A percentile compares a stretch with the other conserved stretches of the same genome.
Conservation (phyloP, 306 rosid species). For the Oxytropis ochrocephala region DNA sequence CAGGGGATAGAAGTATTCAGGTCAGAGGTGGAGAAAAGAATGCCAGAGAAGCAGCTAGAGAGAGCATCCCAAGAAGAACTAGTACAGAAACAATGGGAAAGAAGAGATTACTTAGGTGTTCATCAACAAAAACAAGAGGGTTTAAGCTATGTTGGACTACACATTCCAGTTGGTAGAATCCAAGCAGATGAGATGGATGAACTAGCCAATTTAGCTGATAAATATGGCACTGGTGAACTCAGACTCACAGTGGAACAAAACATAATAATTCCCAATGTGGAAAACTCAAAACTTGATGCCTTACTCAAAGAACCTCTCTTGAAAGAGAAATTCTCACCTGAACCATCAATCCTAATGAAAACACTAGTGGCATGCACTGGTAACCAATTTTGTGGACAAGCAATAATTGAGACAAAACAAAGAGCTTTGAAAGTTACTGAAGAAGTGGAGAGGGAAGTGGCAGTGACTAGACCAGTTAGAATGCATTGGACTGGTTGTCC, state of each 20-base stretch:
- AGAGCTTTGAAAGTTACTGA: slow-evolving; percentile 84
- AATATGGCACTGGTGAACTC: slow-evolving; percentile 80
- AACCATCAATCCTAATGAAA: slow-evolving; percentile 72
- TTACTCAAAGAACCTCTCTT: slow-evolving; percentile 62
- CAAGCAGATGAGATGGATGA: slow-evolving; percentile 91
- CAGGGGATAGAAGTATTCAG: slow-evolving; percentile 94
- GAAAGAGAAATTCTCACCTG: slow-evolving; percentile 51
- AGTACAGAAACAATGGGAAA: slow-evolving; percentile 67
- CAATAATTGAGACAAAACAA: slow-evolving; percentile 86
- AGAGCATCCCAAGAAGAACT: slow-evolving; percentile 71
- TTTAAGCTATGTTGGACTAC: slow-evolving; percentile 68
- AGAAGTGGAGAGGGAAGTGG: slow-evolving; percentile 69
- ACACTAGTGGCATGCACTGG: slow-evolving; percentile 95
- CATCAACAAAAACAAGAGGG: slow-evolving; percentile 88
- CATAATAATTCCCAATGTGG: slow-evolving; percentile 72
- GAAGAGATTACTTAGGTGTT: slow-evolving; percentile 79
- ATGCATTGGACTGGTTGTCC: slow-evolving; percentile 99
- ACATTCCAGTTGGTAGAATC: slow-evolving; percentile 86
- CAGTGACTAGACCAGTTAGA: slow-evolving; percentile 61
- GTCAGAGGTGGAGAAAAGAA: slow-evolving; percentile 81
- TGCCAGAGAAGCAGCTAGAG: slow-evolving; percentile 52
- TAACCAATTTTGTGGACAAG: slow-evolving; percentile 90
- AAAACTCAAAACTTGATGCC: slow-evolving; percentile 51
- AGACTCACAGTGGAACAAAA: slow-evolving; percentile 86
- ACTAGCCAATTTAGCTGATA: slow-evolving; percentile 64